Conservation (phyloP, 768 basidiomycete species). For the Panellus pusillus region DNA sequence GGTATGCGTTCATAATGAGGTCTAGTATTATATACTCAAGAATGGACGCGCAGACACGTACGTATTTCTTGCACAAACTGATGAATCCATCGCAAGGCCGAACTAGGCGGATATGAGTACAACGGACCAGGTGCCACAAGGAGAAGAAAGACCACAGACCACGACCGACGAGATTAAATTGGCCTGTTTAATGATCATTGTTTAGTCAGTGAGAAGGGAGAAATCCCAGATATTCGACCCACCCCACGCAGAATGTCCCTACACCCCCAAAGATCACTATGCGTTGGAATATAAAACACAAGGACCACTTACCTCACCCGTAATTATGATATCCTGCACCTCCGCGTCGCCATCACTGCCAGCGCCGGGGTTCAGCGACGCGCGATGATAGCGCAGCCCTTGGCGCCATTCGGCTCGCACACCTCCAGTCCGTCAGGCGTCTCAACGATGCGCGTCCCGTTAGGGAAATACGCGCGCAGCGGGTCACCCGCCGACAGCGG, state of each 20-base stretch:
- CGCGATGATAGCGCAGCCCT: constrained; percentile 33
- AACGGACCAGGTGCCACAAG: background rate
- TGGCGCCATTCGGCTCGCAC: constrained; percentile 39
- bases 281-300: background rate
- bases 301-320: constrained; percentile 60
- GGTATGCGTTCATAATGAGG: constrained; percentile 1
- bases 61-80: constrained; percentile 84
- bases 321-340: constrained; percentile 64
- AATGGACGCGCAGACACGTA: constrained; percentile 32
- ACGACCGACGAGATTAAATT: constrained; percentile 77
- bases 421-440: constrained; percentile 47
- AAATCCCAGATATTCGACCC: background rate
- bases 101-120: constrained; percentile 31
- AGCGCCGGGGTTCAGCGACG: constrained; percentile 7
- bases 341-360: constrained; percentile 18
- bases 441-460: constrained; percentile 51
- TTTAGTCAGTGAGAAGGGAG: too few relatives aligned
- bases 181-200: constrained; percentile 22
- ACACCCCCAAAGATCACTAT: constrained; percentile 3
- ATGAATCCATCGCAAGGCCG: constrained; percentile 80
- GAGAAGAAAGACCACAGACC: constrained; percentile 1
- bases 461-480: constrained; percentile 60
- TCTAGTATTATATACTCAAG: background rate
- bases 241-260: constrained; percentile 94
- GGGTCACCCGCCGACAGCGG: constrained; percentile 61